Conservation (phyloP, 2,329 filamentous ascomycete species). For the Ramularia collo-cygni region DNA sequence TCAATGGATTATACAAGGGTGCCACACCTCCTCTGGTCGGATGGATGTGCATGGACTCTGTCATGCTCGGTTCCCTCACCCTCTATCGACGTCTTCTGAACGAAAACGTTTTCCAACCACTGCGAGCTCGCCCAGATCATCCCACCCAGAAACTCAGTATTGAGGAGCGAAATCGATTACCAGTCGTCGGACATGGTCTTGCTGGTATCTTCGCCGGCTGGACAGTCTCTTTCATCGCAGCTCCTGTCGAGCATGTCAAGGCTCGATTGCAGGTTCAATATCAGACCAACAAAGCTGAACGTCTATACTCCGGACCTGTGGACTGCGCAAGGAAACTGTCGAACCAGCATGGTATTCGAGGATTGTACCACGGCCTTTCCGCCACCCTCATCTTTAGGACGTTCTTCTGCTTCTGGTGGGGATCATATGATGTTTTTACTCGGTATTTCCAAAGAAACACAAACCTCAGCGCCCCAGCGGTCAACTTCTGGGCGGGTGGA, state of each 20-base stretch:
- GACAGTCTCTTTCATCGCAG: slow-evolving; percentile 88
- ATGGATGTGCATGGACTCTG: slow-evolving; percentile 96
- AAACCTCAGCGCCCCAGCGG: slow-evolving; percentile 62
- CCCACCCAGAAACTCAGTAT: slow-evolving; percentile 22
- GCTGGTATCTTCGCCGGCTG: slow-evolving; percentile 81
- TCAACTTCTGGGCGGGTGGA: slow-evolving; percentile 98
- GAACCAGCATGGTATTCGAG: slow-evolving; percentile 62
- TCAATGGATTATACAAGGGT: slow-evolving; percentile 75
- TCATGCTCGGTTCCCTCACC: slow-evolving; percentile 88
- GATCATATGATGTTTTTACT: slow-evolving; percentile 82
- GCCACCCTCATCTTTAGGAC: slow-evolving; percentile 83
- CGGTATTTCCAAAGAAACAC: slow-evolving; percentile 61
- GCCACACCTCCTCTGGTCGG: slow-evolving; percentile 77
- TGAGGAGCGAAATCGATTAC: slow-evolving; percentile 48
- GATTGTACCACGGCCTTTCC: slow-evolving; percentile 76
- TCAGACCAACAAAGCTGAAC: slow-evolving; percentile 65
- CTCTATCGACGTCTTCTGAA: slow-evolving; percentile 80
- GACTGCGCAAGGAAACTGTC: slow-evolving; percentile 70
- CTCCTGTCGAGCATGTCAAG: slow-evolving; percentile 92
- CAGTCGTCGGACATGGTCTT: slow-evolving; percentile 73
- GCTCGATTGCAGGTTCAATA: slow-evolving; percentile 93
- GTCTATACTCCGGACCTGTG: slow-evolving; percentile 78
- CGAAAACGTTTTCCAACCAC: slow-evolving; percentile 66
- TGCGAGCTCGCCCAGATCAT: slow-evolving; percentile 18
- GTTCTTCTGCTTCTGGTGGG: slow-evolving; percentile 99